Evolutionary conservation across 129 eudicot species (phyloP), one percentile per base, ranked within the genome.

Genomic region (Centaurea solstitialis): DNA sequence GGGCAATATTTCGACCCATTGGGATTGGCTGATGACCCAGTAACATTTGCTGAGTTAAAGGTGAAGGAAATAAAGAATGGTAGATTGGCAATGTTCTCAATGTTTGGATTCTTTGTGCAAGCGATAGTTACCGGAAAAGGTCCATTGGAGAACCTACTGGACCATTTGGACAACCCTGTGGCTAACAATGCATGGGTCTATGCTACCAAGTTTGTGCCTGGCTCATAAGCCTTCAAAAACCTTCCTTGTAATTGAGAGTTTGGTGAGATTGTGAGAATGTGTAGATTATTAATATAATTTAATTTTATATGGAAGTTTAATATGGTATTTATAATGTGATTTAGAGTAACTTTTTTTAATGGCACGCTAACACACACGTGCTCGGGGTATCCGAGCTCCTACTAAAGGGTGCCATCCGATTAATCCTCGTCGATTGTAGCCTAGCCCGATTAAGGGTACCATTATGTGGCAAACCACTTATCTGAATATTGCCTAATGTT

Each of bases 11-110:
- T 92, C 15, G 91, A 88, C 85, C 95, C 97, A 2, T 81, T 92
- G 12, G 97, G 97, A 64, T 85, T 92, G 3, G 93, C 97, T 0
- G 93, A 90, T 78, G 97, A 92, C 80, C 97, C 97, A 0, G 87
- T 83, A 33, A 90, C 94, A 7, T 92, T 92, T 50, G 92, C 97
- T 1, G 97, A 92, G 90, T 86, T 90, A 59, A 92, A 92, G 87
- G 97, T 92, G 75, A 92, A 87, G 83, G 97, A 92, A 75, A 92
- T 92, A 84, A 92, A 92, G 90, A 92, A 92, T 64, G 97, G 97
- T n/a, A 86, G 97, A 13, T 75, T 92, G 5, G 97, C 94, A 8
- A 92, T 92, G 97, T 92, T 92, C 82, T 89, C 94, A 33, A 89
- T 90, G 94, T 92, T 92, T 72, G 92, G 94, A 22, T 92, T 92